Evolutionary conservation across 2,329 filamentous ascomycete species (phyloP), one percentile per base, ranked within the genome.

Genomic region (Boeremia exigua): DNA sequence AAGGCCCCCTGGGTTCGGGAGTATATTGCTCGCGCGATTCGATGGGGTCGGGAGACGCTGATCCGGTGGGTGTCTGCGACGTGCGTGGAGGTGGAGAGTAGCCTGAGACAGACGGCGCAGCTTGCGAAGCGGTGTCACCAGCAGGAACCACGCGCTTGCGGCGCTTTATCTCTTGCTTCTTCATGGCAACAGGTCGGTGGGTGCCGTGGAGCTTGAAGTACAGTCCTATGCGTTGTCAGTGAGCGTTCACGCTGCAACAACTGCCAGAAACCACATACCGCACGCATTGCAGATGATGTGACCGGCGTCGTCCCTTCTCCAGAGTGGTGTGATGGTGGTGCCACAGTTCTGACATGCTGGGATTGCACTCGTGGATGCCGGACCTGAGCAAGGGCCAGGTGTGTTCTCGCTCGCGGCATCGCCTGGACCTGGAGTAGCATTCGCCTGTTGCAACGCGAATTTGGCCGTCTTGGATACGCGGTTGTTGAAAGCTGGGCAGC

Each of bases 211-310:
- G 86, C 76, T 98, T 98, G 79, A 96, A 92, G 75, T 99, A 99
- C 3, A 99, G 80, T 4, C 94, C 92, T 96, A 23, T 8, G 30
- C 10, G n/a, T 25, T 17, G 33, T 69, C 56, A 69, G 68, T 45
- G 37, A 51, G 9, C 12, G 9, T 5, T 23, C 30, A 27, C 4
- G n/a, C 4, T 8, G 17, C 43, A 51, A 7, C 9, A 34, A 34
- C 48, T 11, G n/a, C 12, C 11, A 17, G 12, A 2, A 11, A 9
- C 11, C 28, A 84, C 88, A 73, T 84, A 96, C 92, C 95, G 80
- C 95, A 99, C 47, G 95, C 95, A 77, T 99, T 99, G 80, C 95
- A 99, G 61, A 99, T 99, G 5, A 94, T 96, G 77, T 97, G 93
- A 1, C 95, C 95, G 65, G 88, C 88, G 75, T 96, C 94, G 72